Base-by-base conservation (phyloP, 352 stramenopile species). In the Pythium guiyangense region DNA sequence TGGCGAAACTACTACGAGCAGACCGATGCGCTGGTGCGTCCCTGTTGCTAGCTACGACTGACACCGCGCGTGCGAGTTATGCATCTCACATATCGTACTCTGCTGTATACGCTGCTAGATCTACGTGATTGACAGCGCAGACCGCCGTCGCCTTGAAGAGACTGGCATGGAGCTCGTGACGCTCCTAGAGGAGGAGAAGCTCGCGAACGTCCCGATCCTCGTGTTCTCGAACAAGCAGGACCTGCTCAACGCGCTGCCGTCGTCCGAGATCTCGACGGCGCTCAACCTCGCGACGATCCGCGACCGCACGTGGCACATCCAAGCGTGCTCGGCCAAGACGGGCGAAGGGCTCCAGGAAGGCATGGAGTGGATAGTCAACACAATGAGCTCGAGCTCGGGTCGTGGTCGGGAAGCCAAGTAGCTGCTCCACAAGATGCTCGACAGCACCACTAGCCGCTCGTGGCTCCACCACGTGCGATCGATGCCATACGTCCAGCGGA, bases 1-100 rank as follows among this genome's bases (percentile, higher is more conserved):
- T 99, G 97, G 97, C 84, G 96, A 43, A 99, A 99, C 80, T 99
- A 99, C 79, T 99, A 98, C 73, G 97, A 99, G 79, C 75, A 97
- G 71, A 98, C 94, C 3, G 94, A 98, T 65, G 92, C 90, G 6
- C 66, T 98, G 52, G 79, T 92, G 60, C 37, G 70, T 56, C 6
- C 6, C 8, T 2, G 4, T 43, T 6, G 14, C 22, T 35, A 15
- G 4, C 17, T 48, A 22, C 11, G 25, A 39, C 34, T 9, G 34
- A 1, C 12, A 14, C 9, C 12, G 34, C 12, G 17, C 6, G 40
- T 46, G 40, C 17, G 40, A 6, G n/a, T n/a, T n/a, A n/a, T n/a
- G n/a, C n/a, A n/a, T n/a, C n/a, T 37, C 39, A n/a, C 39, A 20
- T 14, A 5, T 43, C 39, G 9, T 9, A 12, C 43, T 45, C 15